Percentiles rank a stretch among this genome's conserved stretches.
Conservation (phyloP, 2,329 filamentous ascomycete species). For the Cordyceps militaris region DNA sequence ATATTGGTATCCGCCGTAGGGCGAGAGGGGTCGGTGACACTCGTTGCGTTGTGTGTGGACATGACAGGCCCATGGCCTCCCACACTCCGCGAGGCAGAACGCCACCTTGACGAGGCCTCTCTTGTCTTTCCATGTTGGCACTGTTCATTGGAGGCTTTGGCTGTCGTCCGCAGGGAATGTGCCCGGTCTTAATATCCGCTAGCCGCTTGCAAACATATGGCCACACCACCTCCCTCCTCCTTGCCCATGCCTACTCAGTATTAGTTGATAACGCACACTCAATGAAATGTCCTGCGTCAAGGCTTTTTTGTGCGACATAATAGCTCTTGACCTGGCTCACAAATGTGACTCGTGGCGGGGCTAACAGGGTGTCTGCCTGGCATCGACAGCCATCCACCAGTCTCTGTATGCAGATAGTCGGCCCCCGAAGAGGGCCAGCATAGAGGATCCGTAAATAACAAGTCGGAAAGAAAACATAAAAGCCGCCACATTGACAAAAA, state of each 20-base stretch:
- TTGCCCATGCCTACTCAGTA: not conserved
- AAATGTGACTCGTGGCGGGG: slow-evolving; percentile 4
- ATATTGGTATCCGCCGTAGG: too few relatives aligned
- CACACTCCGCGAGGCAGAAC: not conserved
- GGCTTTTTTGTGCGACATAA: not conserved
- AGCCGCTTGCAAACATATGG: not conserved
- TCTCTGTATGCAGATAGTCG: not conserved
- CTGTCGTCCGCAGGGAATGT: not conserved
- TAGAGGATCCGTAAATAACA: too few relatives aligned
- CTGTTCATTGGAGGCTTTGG: not conserved
- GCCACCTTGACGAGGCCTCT: not conserved
- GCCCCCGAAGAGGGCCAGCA: not conserved
- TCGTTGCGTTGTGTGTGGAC: not conserved
- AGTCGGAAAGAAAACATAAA: not conserved
- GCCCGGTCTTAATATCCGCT: slow-evolving; percentile 2
- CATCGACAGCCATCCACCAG: not conserved
- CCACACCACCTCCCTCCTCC: not conserved
- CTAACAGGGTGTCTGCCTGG: not conserved
- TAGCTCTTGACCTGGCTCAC: not conserved
- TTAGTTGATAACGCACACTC: not conserved
- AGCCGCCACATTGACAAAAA: not conserved
- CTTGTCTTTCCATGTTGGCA: not conserved
- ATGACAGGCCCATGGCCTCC: not conserved
- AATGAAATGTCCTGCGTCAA: not conserved
- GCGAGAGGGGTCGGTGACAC: too few relatives aligned